Evolutionary conservation across 148 eudicot genomes (phyloP), one percentile per base, ranked within the genome.

Genomic region (Vaccinium corymbosum): DNA sequence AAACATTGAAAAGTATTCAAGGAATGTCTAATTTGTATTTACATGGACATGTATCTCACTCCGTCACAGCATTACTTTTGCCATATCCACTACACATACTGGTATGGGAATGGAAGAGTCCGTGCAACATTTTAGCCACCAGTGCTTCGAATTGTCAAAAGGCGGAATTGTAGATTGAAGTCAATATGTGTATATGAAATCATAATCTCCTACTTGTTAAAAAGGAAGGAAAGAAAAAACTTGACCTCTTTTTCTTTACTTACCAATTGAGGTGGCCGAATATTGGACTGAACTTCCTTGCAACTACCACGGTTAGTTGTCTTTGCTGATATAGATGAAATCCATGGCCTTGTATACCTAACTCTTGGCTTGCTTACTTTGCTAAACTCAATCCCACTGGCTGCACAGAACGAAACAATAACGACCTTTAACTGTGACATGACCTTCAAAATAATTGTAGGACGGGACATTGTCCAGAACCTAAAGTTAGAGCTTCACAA

Each of bases 361-460:
- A 92, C 91, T 83, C 92, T 92, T 29, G 95, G 94, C 87, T 92
- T 96, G 92, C 91, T 91, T 84, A 92, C 88, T 89, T 92, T 94
- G 89, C 92, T 87, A 72, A 93, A 90, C 82, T 91, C 91, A 86
- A 92, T 79, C 82, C 86, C 77, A 84, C 86, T 85, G 27, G 90
- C 99, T 96, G 89, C 83, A 76, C 51, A 80, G 72, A 82, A 38
- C 29, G 25, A 79, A 77, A 74, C 61, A 14, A 79, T 27, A 25
- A 71, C 75, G 10, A 79, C 49, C 0, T 70, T 15, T 8, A 62
- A 1, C 3, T 8, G 50, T 52, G 38, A 42, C 52, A 56, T 29
- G 59, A 29, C 46, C 22, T 20, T 80, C 32, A 62, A 46, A 66
- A 50, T 4, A 81, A 81, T 46, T 3, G 61, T 59, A n/a, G 15